A percentile compares a stretch with the other conserved stretches of the same genome.
These are phyloP conservation scores for Colletotrichum sp. DNA, from an alignment of 2,329 filamentous ascomycete species.

Conservation along the genomic window DNA sequence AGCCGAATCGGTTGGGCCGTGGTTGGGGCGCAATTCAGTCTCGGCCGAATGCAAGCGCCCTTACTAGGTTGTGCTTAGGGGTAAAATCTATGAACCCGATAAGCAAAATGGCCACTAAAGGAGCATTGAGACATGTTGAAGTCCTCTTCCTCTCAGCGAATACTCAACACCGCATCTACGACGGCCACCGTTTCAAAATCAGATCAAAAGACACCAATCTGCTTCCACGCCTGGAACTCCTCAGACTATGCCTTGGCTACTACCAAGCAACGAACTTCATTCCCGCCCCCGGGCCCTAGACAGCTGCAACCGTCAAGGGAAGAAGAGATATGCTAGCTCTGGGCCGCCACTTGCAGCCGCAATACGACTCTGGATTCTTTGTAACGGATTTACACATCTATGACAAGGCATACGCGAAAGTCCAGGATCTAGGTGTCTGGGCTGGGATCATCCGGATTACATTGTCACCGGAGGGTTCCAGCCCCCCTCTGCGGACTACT, in stretches of 20 bases:
- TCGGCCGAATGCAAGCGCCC: background rate
- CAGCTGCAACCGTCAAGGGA: background rate
- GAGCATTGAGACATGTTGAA: background rate
- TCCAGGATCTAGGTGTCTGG: too few relatives aligned
- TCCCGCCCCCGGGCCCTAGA: background rate
- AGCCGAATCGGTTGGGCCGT: background rate
- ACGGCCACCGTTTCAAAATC: background rate
- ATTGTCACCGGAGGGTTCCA: too few relatives aligned
- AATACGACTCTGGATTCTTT: background rate
- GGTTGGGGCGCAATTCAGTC: background rate
- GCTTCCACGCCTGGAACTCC: background rate
- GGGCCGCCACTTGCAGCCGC: background rate
- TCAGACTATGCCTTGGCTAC: background rate
- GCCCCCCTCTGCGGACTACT: too few relatives aligned
- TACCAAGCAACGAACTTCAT: background rate
- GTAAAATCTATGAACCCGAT: background rate
- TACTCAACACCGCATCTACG: background rate
- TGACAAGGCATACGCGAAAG: too few relatives aligned
- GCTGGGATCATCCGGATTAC: too few relatives aligned
- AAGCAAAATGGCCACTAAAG: background rate
- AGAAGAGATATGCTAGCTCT: background rate
- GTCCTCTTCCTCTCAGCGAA: background rate
- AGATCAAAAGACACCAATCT: background rate
- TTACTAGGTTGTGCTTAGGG: background rate
- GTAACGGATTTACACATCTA: too few relatives aligned